phyloP scores from a whole-genome alignment of 345 rosid genomes.

The Camelina laxa region DNA sequence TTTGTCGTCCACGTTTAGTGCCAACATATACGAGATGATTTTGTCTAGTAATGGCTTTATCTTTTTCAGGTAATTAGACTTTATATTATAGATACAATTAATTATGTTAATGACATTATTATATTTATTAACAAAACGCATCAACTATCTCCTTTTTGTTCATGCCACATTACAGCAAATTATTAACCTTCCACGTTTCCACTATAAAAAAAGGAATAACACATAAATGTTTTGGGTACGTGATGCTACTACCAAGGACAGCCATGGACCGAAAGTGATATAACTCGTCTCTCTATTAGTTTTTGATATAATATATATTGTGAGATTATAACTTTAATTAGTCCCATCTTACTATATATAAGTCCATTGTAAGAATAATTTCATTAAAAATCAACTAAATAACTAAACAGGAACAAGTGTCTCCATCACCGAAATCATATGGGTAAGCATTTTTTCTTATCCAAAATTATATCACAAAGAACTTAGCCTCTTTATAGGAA shows the following conservation, averaged over 20 bases:
- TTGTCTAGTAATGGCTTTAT: constrained; percentile 21
- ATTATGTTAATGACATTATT: background rate
- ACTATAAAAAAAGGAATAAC: background rate
- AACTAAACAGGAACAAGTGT: constrained; percentile 30
- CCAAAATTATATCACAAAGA: constrained; percentile 63
- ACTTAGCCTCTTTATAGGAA: constrained; percentile 46
- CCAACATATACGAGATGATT: constrained; percentile 29
- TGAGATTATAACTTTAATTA: background rate
- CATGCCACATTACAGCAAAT: constrained; percentile 25
- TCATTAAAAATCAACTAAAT: background rate
- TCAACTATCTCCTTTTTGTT: constrained; percentile 21
- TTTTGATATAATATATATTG: background rate
- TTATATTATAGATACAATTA: background rate
- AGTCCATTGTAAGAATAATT: background rate
- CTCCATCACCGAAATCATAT: constrained; percentile 55
- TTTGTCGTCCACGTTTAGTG: constrained; percentile 29
- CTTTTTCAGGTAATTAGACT: constrained; percentile 1
- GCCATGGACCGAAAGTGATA: constrained; percentile 44
- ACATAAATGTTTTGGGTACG: constrained; percentile 29
- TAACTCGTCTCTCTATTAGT: constrained; percentile 2
- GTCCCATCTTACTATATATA: constrained; percentile 7
- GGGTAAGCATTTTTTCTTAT: constrained; percentile 59
- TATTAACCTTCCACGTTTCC: constrained; percentile 39
- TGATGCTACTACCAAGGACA: constrained; percentile 26
- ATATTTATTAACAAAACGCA: constrained; percentile 12